Evolutionary conservation across 768 basidiomycete species (phyloP), one percentile per base, ranked within the genome.

Genomic region (Tylopilus felleus): DNA sequence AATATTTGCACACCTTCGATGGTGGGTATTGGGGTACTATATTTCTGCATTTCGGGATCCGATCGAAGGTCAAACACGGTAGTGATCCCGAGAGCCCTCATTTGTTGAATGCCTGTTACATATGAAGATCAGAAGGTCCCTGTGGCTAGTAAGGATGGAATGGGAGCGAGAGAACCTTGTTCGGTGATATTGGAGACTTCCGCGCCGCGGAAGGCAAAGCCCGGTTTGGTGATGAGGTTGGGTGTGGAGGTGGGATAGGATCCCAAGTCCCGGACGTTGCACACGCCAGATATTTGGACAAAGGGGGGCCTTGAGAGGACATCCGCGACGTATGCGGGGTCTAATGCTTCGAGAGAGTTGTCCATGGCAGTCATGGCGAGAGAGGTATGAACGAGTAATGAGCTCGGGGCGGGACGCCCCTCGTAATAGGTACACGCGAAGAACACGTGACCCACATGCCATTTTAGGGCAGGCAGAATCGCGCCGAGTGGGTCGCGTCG

Each of bases 1-100:
- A 82, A 43, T 49, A 90, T 67, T 35, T 81, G 75, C 22, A 90
- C 76, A 7, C 83, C 86, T 25, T 83, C 79, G 53, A 92, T 83
- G 14, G 65, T 57, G 43, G 88, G 88, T 48, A 80, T 71, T 12
- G 86, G 86, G 5, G 81, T 67, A 49, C 82, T 78, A 70, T 88
- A 92, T 69, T 88, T 89, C 60, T 71, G 73, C 60, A 90, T 87
- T 72, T 93, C 90, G 5, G 81, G 84, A 64, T 90, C 86, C 8
- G 89, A 90, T 61, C 90, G 80, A 39, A 92, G 74, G 73, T 92
- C 90, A 65, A 85, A 91, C 52, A 90, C 76, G 58, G 76, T 82
- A 7, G 80, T 74, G 52, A 93, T 77, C 5, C 86, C 86, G 16
- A 92, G 77, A 12, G 77, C 72, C 54, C 66, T 78, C 52, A 92